These are phyloP conservation scores for Corymbia citriodora DNA, from an alignment of 441 rosid species.

Conservation along the genomic window DNA sequence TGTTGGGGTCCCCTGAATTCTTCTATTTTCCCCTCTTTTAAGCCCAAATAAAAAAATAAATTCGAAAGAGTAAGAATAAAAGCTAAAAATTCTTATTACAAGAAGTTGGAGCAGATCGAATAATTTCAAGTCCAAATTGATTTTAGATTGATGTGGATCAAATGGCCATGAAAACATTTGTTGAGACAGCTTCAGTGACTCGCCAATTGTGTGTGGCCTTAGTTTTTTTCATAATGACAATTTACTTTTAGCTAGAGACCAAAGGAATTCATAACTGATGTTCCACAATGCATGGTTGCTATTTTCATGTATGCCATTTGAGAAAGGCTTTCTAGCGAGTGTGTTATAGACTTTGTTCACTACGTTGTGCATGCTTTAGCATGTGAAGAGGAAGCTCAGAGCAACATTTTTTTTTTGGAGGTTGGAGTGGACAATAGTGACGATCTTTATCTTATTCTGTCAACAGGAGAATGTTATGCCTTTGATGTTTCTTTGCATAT, in stretches of 20 bases:
- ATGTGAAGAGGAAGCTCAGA: not conserved
- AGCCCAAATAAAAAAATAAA: not conserved
- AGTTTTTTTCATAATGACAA: not conserved
- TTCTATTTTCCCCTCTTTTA: not conserved
- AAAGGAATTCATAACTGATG: not conserved
- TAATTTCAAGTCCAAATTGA: not conserved
- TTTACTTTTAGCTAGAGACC: not conserved
- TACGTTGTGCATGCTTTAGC: not conserved
- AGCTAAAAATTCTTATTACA: not conserved
- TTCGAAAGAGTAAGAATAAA: not conserved
- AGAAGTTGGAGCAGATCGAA: accelerated
- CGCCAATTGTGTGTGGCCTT: not conserved
- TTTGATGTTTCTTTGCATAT: not conserved
- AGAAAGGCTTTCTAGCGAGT: not conserved
- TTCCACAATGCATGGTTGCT: not conserved
- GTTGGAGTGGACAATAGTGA: not conserved
- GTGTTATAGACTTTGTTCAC: not conserved
- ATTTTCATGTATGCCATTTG: not conserved
- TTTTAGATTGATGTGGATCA: not conserved
- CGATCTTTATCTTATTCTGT: not conserved
- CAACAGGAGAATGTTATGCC: not conserved
- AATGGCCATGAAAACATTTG: not conserved
- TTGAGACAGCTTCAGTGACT: not conserved
- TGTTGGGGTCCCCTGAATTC: not conserved
- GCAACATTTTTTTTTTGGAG: not conserved